A percentile compares a stretch with the other conserved stretches of the same genome.
Conservation (phyloP, 2,329 filamentous ascomycete species). For the Helotiales sp. region DNA sequence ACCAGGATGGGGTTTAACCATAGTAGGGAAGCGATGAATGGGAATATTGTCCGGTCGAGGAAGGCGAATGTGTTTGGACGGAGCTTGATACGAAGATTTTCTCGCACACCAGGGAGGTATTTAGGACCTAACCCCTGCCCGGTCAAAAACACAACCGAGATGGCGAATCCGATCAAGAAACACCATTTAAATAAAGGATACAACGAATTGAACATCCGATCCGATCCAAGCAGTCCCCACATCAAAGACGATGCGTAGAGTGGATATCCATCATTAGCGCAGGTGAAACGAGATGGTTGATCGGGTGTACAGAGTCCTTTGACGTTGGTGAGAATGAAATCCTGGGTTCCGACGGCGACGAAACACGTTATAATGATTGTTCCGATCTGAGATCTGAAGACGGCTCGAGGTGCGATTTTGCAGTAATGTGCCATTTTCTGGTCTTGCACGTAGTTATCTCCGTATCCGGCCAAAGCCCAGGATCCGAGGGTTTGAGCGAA, state of each 20-base stretch:
- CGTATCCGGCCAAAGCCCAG: constrained; percentile 40
- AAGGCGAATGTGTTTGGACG: constrained; percentile 34
- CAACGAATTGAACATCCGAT: constrained; percentile 42
- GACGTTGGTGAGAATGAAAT: constrained; percentile 42
- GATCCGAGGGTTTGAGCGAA: constrained; percentile 42
- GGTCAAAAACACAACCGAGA: constrained; percentile 40
- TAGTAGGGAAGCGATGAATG: constrained; percentile 39
- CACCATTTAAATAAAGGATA: constrained; percentile 47
- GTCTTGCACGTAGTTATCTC: constrained; percentile 35
- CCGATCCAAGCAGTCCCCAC: constrained; percentile 39
- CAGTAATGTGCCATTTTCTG: constrained; percentile 45
- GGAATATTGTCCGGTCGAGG: constrained; percentile 41
- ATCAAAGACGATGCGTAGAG: constrained; percentile 37
- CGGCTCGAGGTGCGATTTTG: constrained; percentile 43
- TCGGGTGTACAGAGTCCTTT: constrained; percentile 25
- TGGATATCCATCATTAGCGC: constrained; percentile 32
- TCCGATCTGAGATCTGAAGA: constrained; percentile 44
- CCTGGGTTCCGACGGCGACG: constrained; percentile 42
- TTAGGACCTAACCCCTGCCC: constrained; percentile 36
- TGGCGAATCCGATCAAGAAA: constrained; percentile 42
- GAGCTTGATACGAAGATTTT: constrained; percentile 36
- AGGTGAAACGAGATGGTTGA: constrained; percentile 20
- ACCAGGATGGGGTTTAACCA: constrained; percentile 44
- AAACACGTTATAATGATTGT: constrained; percentile 45
- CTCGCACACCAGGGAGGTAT: constrained; percentile 38